Conservation (phyloP, 1,284 basidiomycete species). For the Ceratobasidium sp. region DNA sequence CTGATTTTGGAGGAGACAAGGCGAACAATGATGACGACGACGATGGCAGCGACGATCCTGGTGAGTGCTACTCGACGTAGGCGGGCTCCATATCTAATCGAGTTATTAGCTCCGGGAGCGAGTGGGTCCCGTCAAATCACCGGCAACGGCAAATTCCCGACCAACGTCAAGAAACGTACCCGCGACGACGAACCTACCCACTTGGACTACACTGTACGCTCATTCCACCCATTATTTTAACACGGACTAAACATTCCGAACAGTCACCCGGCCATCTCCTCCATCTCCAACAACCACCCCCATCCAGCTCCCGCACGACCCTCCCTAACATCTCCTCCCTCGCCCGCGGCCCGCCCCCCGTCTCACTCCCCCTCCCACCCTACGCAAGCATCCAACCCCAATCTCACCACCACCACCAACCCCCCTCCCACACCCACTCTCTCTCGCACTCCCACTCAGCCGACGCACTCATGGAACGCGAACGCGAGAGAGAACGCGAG, state of each 20-base stretch:
- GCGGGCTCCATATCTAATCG: background rate
- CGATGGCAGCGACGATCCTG: slow-evolving; percentile 61
- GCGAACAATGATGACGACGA: slow-evolving; percentile 60
- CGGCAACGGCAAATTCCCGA: slow-evolving; percentile 30
- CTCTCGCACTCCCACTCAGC: background rate
- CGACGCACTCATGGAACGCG: slow-evolving; percentile 41
- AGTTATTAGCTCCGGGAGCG: background rate
- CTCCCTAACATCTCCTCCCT: slow-evolving; percentile 33
- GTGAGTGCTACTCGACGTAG: background rate
- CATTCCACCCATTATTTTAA: background rate
- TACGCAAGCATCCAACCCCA: slow-evolving; percentile 21
- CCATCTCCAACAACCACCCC: slow-evolving; percentile 19
- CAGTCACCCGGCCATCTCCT: slow-evolving; percentile 30
- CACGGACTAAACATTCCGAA: background rate
- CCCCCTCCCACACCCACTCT: background rate
- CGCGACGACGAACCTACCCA: slow-evolving; percentile 38
- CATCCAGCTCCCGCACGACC: background rate
- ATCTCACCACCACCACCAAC: background rate
- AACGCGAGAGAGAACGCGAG: slow-evolving; percentile 38
- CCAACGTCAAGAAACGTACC: slow-evolving; percentile 27
- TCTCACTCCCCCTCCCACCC: slow-evolving; percentile 28
- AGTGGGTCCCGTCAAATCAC: background rate
- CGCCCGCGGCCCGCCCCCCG: slow-evolving; percentile 19
- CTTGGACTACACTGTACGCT: slow-evolving; percentile 29
- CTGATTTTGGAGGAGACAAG: slow-evolving; percentile 61